Conservation (phyloP, 805 yeast genomes). For the Metschnikowia shivogae region DNA sequence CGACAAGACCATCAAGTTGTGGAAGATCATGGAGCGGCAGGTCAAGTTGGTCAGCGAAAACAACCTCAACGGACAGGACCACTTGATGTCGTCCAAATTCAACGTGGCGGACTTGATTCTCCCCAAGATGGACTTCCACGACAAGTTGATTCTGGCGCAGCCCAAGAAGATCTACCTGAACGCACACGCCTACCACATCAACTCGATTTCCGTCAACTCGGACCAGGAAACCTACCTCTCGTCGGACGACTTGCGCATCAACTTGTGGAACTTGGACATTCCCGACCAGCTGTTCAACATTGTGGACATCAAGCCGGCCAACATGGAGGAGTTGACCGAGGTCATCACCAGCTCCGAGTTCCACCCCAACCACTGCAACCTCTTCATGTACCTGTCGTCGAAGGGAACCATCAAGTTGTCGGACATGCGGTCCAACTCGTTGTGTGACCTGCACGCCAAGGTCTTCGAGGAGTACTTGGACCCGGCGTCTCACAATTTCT, state of each 20-base stretch:
- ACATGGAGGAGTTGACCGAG: slow-evolving; percentile 98
- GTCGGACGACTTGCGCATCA: slow-evolving; percentile 91
- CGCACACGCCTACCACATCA: slow-evolving; percentile 97
- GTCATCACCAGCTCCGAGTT: slow-evolving; percentile 96
- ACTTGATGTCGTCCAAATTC: slow-evolving; percentile 23
- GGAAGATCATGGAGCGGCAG: slow-evolving; percentile 93
- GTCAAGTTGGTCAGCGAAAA: slow-evolving; percentile 90
- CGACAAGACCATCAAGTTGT: slow-evolving; percentile 96
- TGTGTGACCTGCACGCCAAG: slow-evolving; percentile 86
- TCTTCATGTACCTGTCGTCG: slow-evolving; percentile 91
- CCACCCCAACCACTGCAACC: slow-evolving; percentile 88
- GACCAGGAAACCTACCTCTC: slow-evolving; percentile 94
- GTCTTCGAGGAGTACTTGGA: slow-evolving; percentile 91
- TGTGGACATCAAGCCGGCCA: slow-evolving; percentile 95
- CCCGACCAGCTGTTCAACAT: slow-evolving; percentile 95
- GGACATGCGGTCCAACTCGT: slow-evolving; percentile 93
- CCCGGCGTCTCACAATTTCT: slow-evolving; percentile 89
- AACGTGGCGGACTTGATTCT: slow-evolving; percentile 52
- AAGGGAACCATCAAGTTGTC: slow-evolving; percentile 94
- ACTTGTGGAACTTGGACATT: slow-evolving; percentile 90
- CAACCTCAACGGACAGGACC: slow-evolving; percentile 46
- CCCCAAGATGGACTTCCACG: slow-evolving; percentile 90
- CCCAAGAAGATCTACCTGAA: slow-evolving; percentile 89
- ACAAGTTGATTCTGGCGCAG: slow-evolving; percentile 89
- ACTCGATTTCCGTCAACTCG: slow-evolving; percentile 88